Percentiles rank a stretch among this genome's conserved stretches.
Conservation (phyloP, 2,329 filamentous ascomycete species). For the Arachnopeziza araneosa region DNA sequence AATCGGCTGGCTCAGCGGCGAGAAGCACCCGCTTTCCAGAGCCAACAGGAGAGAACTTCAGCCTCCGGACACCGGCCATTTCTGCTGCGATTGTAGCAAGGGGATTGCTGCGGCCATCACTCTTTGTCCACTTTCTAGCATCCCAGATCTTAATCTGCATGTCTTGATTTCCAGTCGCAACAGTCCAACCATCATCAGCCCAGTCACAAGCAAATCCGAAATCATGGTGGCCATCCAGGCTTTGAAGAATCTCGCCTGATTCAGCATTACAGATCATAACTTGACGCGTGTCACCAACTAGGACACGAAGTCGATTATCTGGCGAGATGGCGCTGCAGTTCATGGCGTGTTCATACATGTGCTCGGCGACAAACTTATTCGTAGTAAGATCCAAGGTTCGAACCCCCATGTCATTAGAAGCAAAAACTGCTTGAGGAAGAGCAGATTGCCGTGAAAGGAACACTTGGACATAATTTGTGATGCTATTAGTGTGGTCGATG, state of each 20-base stretch:
- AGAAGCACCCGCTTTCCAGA: conserved; percentile 62
- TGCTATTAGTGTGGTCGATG: conserved; percentile 49
- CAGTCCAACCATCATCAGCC: conserved; percentile 69
- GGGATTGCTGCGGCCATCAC: conserved; percentile 42
- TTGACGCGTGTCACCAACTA: conserved; percentile 65
- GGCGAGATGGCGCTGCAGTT: conserved; percentile 72
- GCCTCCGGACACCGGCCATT: conserved; percentile 62
- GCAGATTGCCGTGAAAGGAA: conserved; percentile 47
- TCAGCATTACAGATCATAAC: conserved; percentile 66
- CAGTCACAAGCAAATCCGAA: conserved; percentile 74
- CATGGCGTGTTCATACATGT: conserved; percentile 54
- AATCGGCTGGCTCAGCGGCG: conserved; percentile 71
- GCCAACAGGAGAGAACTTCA: conserved; percentile 68
- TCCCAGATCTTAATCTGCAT: conserved; percentile 71
- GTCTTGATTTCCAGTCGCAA: conserved; percentile 75
- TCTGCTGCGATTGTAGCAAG: conserved; percentile 54
- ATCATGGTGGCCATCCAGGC: conserved; percentile 60
- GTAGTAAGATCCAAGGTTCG: conserved; percentile 54
- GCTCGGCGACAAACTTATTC: conserved; percentile 51
- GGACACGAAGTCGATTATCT: conserved; percentile 62
- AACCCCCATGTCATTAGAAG: conserved; percentile 56
- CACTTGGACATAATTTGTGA: conserved; percentile 61
- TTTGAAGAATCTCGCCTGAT: conserved; percentile 51
- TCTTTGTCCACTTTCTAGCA: conserved; percentile 60
- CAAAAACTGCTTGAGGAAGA: conserved; percentile 51